These are phyloP conservation scores for Vanilla planifolia DNA, from an alignment of 106 monocot species.

Conservation along the genomic window DNA sequence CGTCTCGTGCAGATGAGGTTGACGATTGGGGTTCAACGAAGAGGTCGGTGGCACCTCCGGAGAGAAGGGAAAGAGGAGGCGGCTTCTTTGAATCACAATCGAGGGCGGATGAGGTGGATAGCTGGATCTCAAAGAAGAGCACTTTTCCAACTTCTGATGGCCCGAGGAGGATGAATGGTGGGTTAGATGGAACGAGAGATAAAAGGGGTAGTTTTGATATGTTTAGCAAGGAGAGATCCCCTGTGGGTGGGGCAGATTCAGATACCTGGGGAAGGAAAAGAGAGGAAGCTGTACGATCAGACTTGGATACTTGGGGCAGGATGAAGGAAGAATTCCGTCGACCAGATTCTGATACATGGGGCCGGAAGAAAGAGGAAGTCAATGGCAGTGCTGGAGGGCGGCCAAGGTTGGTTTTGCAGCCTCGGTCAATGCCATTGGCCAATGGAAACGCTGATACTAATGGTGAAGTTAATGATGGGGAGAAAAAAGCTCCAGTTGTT, in stretches of 20 bases:
- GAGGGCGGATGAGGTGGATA: constrained; percentile 64
- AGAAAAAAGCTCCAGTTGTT: constrained; percentile 2
- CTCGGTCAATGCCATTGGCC: constrained; percentile 48
- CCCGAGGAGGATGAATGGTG: constrained; percentile 22
- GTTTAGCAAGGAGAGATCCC: constrained; percentile 26
- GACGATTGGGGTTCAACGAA: constrained; percentile 82
- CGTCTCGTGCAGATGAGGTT: constrained; percentile 76
- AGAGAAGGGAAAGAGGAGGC: constrained; percentile 37
- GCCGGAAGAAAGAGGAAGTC: constrained; percentile 40
- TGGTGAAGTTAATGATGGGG: constrained; percentile 1
- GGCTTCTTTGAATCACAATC: constrained; percentile 51
- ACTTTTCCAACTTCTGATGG: constrained; percentile 10
- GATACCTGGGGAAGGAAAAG: constrained; percentile 49
- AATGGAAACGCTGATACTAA: constrained; percentile 17
- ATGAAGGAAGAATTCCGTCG: constrained; percentile 11
- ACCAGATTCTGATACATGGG: constrained; percentile 25
- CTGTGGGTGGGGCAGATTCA: constrained; percentile 24
- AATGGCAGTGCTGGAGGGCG: constrained; percentile 26
- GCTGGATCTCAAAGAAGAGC: constrained; percentile 69
- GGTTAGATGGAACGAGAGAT: constrained; percentile 34
- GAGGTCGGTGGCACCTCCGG: constrained; percentile 21
- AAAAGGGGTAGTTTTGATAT: constrained; percentile 47
- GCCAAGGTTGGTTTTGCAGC: constrained; percentile 75
- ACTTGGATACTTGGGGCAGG: constrained; percentile 16
- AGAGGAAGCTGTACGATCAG: neutral